Evolutionary conservation across 2,329 filamentous ascomycete genomes (phyloP).

Genomic region (Hawksworthiomyces lignivorus): DNA sequence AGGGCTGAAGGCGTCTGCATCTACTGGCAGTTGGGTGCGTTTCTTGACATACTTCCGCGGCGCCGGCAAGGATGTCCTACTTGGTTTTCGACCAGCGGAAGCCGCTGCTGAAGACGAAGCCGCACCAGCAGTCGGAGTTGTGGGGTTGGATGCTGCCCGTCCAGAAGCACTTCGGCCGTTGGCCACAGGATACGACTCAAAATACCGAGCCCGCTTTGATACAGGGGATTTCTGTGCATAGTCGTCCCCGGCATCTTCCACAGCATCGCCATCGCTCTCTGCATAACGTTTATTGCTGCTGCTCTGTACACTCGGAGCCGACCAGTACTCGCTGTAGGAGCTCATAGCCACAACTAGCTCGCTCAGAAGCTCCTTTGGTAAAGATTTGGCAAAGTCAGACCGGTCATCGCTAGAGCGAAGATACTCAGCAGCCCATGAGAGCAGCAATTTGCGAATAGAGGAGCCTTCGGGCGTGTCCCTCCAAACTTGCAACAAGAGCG

Average conservation of each 20-base stretch:
- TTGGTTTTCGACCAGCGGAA: slow-evolving; percentile 20
- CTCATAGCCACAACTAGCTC: slow-evolving; percentile 57
- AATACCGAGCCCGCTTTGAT: slow-evolving; percentile 34
- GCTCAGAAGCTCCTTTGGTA: slow-evolving; percentile 55
- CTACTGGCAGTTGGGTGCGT: slow-evolving; percentile 12
- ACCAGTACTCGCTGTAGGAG: slow-evolving; percentile 32
- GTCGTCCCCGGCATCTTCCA: slow-evolving; percentile 14
- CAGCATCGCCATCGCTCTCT: slow-evolving; percentile 34
- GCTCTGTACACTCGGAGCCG: slow-evolving; percentile 19
- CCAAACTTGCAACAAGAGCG: slow-evolving; percentile 54
- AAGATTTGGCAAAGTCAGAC: slow-evolving; percentile 50
- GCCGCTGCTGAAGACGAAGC: background rate
- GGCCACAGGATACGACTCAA: slow-evolving; percentile 20
- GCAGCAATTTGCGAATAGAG: slow-evolving; percentile 48
- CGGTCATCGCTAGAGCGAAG: slow-evolving; percentile 50
- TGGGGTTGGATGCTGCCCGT: too few species aligned
- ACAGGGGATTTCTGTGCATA: too few species aligned
- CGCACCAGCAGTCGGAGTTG: too few species aligned
- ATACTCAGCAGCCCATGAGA: slow-evolving; percentile 57
- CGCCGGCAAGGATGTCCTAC: slow-evolving; percentile 23
- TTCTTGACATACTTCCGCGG: slow-evolving; percentile 9
- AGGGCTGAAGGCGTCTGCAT: slow-evolving; percentile 24
- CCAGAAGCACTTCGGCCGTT: too few species aligned
- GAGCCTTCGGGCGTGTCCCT: slow-evolving; percentile 54
- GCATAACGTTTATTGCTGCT: slow-evolving; percentile 43